Conservation (phyloP, 495 filamentous ascomycete species). For the Neurospora hispaniola region DNA sequence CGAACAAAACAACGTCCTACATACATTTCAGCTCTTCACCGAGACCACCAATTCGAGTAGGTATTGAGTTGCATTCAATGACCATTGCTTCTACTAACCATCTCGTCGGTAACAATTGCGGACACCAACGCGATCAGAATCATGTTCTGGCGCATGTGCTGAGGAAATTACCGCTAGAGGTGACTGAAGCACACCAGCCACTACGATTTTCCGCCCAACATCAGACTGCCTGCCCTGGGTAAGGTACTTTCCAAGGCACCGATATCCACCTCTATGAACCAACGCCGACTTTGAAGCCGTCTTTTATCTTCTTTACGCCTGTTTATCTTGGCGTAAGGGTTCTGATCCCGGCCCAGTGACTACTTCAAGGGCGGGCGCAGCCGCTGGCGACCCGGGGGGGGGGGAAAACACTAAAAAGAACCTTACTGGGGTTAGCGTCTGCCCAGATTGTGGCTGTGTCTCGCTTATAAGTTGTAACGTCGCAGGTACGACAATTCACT, state of each 20-base stretch:
- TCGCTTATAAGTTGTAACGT: not conserved
- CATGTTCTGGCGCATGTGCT: not conserved
- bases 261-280: not conserved
- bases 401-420: not conserved
- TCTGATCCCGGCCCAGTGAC: not conserved
- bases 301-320: not conserved
- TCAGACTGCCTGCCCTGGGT: not conserved
- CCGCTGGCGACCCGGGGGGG: not conserved
- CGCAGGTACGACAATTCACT: not conserved
- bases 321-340: not conserved
- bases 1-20: not conserved
- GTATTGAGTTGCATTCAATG: not conserved
- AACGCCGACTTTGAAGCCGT: not conserved
- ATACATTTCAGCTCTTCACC: not conserved
- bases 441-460: not conserved
- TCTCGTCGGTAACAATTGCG: not conserved
- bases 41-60: not conserved
- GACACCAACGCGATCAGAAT: not conserved
- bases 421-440: not conserved
- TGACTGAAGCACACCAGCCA: not conserved
- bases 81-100: not conserved
- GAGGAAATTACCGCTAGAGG: not conserved
- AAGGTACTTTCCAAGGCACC: not conserved
- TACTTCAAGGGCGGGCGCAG: not conserved
- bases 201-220: not conserved